Evolutionary conservation across 2,329 filamentous ascomycete species (phyloP), one percentile per base, ranked within the genome.

Genomic region (Alternaria longipes): DNA sequence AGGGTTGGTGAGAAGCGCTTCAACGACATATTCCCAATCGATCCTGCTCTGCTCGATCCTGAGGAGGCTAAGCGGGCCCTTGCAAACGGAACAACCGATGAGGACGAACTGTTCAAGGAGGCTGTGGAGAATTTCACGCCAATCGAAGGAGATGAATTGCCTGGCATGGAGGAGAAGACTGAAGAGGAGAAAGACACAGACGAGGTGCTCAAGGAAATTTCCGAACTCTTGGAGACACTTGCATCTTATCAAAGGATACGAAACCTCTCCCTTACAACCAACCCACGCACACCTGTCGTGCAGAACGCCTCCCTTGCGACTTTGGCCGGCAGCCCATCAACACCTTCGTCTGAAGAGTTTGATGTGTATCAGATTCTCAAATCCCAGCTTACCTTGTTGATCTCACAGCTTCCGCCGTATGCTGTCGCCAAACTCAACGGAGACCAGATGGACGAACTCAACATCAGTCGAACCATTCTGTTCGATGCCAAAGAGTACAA

Each of bases 351-450:
- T 18, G 83, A 85, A 30, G 88, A 90, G 67, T 76, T 83, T 38
- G 81, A 82, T 40, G 81, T 86, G 0, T 97, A 96, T 74, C 85
- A 92, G 65, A 85, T 89, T 26, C 84, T 97, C 54, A 93, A 91
- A 74, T 86, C 89, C 4, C 92, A 94, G 73, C 82, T 97, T 20
- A 83, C 87, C 0, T 81, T 93, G 30, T 87, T 97, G 64, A 86
- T 97, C 62, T 85, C 90, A 66, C 88, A 86, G 40, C 81, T 97
- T 11, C 93, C 93, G 1, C 93, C 93, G 1, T 95, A 93, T 74
- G 91, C 91, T 1, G 91, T 97, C 24, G 90, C 93, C 6, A 94
- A 95, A 72, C 82, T 97, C 63, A 90, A 96, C 70, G 93, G 93
- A 9, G 91, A 96, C 74, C 91, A 93, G 76, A 81, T 97, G n/a